Base-by-base conservation (phyloP, 768 basidiomycete species). In the Pleurotus ostreatus region DNA sequence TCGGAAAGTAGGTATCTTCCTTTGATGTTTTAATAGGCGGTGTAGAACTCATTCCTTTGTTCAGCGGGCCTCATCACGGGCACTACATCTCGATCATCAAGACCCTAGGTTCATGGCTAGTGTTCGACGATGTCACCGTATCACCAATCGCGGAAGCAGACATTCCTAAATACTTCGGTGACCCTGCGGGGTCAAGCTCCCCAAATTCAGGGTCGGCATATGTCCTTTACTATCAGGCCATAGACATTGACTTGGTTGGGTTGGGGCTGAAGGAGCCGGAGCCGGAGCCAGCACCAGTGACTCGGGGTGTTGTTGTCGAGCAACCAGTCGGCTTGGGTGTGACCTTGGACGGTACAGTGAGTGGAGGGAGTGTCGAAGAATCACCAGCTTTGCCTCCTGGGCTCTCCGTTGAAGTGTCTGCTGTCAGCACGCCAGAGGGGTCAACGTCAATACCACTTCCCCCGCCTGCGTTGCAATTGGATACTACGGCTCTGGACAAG, bases 31-130 rank as follows among this genome's bases (percentile, higher is more conserved):
- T 46, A 11, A 11, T 3, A 7, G 53, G 25, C 39, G 53, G 38
- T 55, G 55, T 47, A 51, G 22, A 59, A 16, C 59, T 63, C 25
- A 20, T 18, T 53, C 52, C 59, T 61, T 59, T 56, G 49, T 66
- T 45, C 60, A 97, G 95, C 64, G 96, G 96, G 4, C 94, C 94
- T n/a, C 89, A 97, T 67, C 97, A 98, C 64, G 97, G 97, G 0
- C 97, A 99, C 75, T 99, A 99, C 70, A 86, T 98, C 62, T 89
- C 95, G 62, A 87, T 98, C 64, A 89, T 98, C 69, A 93, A 92
- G 68, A 89, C 89, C 2, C 79, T 82, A 59, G 88, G 84, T 39
- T 69, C 79, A 48, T 99, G 97, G 97, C 78, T 93, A 57, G 78
- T 96, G 48, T 98, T 98, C 63, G 97, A 99, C 72, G 97, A 99